phyloP scores from a whole-genome alignment of 805 yeast genomes.

The Torulaspora gathmanii region DNA sequence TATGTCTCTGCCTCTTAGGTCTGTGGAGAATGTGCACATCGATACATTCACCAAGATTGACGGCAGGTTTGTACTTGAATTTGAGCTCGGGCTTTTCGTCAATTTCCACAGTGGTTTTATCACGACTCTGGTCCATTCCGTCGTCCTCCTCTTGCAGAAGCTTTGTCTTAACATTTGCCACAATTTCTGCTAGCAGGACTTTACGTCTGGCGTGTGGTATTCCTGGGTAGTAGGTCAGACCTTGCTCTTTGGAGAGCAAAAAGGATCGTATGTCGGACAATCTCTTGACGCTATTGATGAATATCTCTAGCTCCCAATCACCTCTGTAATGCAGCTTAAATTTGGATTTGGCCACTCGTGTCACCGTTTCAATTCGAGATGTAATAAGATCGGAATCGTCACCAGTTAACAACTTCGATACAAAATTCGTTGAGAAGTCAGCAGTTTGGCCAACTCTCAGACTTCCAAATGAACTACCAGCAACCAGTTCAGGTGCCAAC shows the following conservation, averaged over 20 bases:
- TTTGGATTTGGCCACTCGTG: constrained; percentile 25
- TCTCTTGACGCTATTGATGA: constrained; percentile 25
- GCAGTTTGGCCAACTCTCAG: constrained; percentile 26
- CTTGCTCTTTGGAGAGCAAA: constrained; percentile 17
- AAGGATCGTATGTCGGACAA: constrained; percentile 25
- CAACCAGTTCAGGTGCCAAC: constrained; percentile 22
- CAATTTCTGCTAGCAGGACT: constrained; percentile 7
- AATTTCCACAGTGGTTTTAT: constrained; percentile 3
- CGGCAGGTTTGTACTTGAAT: constrained; percentile 22
- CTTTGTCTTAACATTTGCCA: constrained; percentile 4
- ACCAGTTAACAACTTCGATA: constrained; percentile 11
- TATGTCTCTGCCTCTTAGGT: constrained; percentile 26
- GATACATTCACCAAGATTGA: constrained; percentile 27
- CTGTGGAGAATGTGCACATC: constrained; percentile 31
- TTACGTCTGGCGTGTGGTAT: constrained; percentile 9
- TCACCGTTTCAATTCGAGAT: constrained; percentile 23
- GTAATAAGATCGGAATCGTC: constrained; percentile 5
- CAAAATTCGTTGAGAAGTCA: constrained; percentile 20
- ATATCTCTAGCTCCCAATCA: constrained; percentile 33
- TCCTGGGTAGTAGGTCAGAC: constrained; percentile 1
- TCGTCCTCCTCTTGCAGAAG: constrained; percentile 16
- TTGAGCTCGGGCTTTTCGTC: constrained; percentile 27
- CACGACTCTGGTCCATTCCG: background rate
- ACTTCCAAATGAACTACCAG: constrained; percentile 22
- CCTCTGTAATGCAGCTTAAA: constrained; percentile 27